Conservation (phyloP, 139 green algal species). For the Microglena sp. region DNA sequence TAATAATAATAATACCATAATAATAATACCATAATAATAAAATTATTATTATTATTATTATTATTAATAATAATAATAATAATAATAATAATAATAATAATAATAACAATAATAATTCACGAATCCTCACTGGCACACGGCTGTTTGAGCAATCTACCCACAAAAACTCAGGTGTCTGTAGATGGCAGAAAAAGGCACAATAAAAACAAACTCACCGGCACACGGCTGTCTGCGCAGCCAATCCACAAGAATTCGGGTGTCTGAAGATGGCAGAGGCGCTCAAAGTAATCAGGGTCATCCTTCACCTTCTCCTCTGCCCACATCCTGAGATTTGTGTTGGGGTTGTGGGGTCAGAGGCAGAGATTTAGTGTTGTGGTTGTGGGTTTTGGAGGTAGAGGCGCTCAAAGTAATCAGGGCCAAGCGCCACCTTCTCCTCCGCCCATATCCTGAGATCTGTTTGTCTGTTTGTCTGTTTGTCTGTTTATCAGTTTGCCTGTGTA, state of each 20-base stretch:
- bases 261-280: constrained; percentile 19
- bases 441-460: too few relatives aligned
- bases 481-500: too few relatives aligned
- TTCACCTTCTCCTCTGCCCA: background rate
- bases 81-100: too few relatives aligned
- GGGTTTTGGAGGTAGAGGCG: constrained; percentile 21
- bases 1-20: too few relatives aligned
- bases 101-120: background rate
- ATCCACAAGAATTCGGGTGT: constrained; percentile 74
- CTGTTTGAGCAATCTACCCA: too few relatives aligned
- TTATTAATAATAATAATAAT: too few relatives aligned
- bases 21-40: too few relatives aligned
- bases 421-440: background rate
- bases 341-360: constrained; percentile 54
- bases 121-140: too few relatives aligned
- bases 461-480: too few relatives aligned
- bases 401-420: constrained; percentile 19
- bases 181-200: background rate
- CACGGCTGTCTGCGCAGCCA: constrained; percentile 60
- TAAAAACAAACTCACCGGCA: background rate
- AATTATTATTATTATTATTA: too few relatives aligned
- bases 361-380: constrained; percentile 74
- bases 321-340: background rate
- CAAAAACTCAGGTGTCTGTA: too few relatives aligned
- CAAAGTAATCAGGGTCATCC: constrained; percentile 19